Conservation (phyloP, 2,329 filamentous ascomycete species). For the Aspergillus sergii region DNA sequence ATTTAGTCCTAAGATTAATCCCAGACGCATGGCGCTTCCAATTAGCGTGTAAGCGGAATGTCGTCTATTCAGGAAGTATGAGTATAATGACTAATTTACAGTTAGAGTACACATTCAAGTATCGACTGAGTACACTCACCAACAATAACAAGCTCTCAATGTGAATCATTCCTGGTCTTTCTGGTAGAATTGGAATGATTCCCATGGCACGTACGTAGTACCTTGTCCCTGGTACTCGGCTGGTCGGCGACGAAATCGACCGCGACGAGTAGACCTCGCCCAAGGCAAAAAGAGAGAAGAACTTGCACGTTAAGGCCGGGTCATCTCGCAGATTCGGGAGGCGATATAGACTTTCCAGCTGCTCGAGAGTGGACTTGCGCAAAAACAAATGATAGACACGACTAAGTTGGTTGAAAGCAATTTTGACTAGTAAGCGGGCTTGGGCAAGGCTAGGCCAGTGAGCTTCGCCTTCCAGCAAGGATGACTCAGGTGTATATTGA, state of each 20-base stretch:
- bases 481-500: constrained; percentile 27
- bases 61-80: constrained; percentile 31
- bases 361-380: constrained; percentile 36
- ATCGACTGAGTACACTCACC: constrained; percentile 21
- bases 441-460: constrained; percentile 32
- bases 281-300: constrained; percentile 45
- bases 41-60: constrained; percentile 32
- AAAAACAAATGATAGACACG: constrained; percentile 33
- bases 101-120: background rate
- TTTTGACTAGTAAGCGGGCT: constrained; percentile 33
- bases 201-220: constrained; percentile 43
- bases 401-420: constrained; percentile 33
- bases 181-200: constrained; percentile 41
- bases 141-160: constrained; percentile 43
- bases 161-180: constrained; percentile 44
- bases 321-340: constrained; percentile 22
- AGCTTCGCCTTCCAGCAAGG: constrained; percentile 16
- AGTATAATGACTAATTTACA: constrained; percentile 22
- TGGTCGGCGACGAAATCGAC: constrained; percentile 20
- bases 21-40: constrained; percentile 41
- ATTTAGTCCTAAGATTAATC: constrained; percentile 45
- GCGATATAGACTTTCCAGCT: constrained; percentile 35
- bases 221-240: constrained; percentile 39
- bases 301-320: constrained; percentile 41
- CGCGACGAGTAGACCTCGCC: constrained; percentile 45